Conservation (phyloP, 139 green algal species). For the Pedinophyceae sp. region DNA sequence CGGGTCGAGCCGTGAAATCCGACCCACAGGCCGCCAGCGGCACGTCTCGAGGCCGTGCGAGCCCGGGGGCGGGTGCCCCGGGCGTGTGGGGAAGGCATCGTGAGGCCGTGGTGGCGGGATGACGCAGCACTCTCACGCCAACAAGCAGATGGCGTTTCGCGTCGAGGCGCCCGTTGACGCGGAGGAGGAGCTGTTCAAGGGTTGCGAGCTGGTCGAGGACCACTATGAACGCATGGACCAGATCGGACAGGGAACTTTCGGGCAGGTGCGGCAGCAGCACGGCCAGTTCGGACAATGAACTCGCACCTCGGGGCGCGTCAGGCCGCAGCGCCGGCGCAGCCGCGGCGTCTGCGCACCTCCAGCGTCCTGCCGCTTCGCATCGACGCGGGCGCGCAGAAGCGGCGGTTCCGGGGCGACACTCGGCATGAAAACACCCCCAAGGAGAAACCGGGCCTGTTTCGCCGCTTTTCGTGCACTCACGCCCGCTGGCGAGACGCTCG, state of each 20-base stretch:
- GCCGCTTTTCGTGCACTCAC: neutral
- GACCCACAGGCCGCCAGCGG: too few species aligned
- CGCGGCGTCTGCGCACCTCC: neutral
- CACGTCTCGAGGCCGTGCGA: too few species aligned
- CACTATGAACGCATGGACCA: conserved; percentile 39
- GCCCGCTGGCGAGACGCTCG: neutral
- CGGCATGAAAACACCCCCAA: too few species aligned
- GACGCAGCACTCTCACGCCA: too few species aligned
- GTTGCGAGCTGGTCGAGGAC: conserved; percentile 41
- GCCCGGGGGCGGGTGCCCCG: too few species aligned
- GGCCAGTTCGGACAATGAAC: neutral
- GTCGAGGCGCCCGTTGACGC: neutral
- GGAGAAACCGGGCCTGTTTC: neutral
- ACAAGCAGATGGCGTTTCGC: too few species aligned
- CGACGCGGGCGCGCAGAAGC: too few species aligned
- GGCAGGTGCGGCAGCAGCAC: conserved; percentile 30
- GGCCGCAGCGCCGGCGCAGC: neutral
- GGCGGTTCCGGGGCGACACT: too few species aligned
- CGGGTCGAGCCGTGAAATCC: too few species aligned
- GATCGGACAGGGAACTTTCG: conserved; percentile 77
- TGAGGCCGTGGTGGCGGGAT: too few species aligned
- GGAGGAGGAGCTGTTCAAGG: conserved; percentile 34
- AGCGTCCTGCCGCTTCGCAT: conserved; percentile 15
- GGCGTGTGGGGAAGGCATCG: too few species aligned
- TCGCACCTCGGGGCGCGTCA: neutral